A percentile compares a stretch with the other conserved stretches of the same genome.
phyloP scores from a whole-genome alignment of 2,329 filamentous ascomycete species.

The Triangularia setosa region DNA sequence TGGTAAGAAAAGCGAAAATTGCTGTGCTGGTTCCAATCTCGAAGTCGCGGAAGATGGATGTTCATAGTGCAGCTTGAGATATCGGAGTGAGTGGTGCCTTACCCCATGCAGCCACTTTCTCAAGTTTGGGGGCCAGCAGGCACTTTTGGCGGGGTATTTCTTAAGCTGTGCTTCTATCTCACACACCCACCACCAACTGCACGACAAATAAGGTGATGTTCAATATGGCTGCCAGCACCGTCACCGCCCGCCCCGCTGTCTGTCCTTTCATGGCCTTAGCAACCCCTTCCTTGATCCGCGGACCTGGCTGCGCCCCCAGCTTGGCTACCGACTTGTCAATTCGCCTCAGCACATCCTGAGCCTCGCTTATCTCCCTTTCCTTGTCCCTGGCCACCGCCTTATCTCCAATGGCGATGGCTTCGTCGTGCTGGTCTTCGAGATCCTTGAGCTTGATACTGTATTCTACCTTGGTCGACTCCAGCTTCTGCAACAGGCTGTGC shows the following conservation, averaged over 20 bases:
- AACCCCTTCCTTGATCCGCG: slow-evolving; percentile 1
- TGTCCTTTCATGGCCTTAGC: background rate
- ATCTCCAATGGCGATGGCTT: background rate
- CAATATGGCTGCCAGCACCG: background rate
- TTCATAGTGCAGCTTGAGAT: too few species aligned
- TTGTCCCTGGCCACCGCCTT: background rate
- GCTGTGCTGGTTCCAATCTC: too few species aligned
- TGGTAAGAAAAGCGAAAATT: background rate
- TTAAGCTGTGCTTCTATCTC: background rate
- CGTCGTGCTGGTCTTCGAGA: background rate
- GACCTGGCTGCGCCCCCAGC: background rate
- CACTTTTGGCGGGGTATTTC: too few species aligned
- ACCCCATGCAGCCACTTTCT: too few species aligned
- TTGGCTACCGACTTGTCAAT: background rate
- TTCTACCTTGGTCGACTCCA: background rate
- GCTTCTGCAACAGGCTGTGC: background rate
- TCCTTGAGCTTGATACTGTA: background rate
- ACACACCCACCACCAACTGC: background rate
- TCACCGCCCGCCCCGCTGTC: background rate
- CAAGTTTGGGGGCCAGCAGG: too few species aligned
- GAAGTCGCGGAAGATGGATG: too few species aligned
- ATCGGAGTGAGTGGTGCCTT: too few species aligned
- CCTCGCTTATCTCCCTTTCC: background rate
- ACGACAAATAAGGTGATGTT: background rate
- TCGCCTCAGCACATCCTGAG: background rate